Conservation (phyloP, 1,139 yeast genomes). For the Meyerozyma athensensis region DNA sequence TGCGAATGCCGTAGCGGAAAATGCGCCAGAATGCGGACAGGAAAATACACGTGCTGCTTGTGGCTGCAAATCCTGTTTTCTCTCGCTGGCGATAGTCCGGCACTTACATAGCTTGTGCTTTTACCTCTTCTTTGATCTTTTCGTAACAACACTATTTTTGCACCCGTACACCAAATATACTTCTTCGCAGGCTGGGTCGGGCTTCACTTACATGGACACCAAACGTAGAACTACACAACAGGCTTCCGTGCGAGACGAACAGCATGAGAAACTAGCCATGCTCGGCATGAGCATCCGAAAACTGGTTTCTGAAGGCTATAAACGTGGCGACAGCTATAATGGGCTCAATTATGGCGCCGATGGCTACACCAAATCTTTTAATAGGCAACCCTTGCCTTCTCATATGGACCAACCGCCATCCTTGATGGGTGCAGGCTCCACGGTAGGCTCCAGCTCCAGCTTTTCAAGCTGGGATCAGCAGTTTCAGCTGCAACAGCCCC, state of each 20-base stretch:
- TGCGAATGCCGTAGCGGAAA: slow-evolving; percentile 3
- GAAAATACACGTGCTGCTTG: too few relatives aligned
- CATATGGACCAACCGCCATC: slow-evolving; percentile 37
- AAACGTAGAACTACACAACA: slow-evolving; percentile 20
- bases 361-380: slow-evolving; percentile 9
- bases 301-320: slow-evolving; percentile 61
- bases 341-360: slow-evolving; percentile 7
- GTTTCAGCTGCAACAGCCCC: slow-evolving; percentile 11
- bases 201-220: slow-evolving; percentile 8
- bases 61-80: too few relatives aligned
- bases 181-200: too few relatives aligned
- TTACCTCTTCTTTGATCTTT: too few relatives aligned
- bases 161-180: too few relatives aligned
- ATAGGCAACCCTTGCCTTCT: slow-evolving; percentile 53
- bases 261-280: slow-evolving; percentile 38
- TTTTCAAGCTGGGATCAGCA: slow-evolving; percentile 46
- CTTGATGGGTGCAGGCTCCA: slow-evolving; percentile 36
- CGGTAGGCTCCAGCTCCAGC: slow-evolving; percentile 38
- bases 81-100: too few relatives aligned
- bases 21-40: background rate
- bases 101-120: too few relatives aligned
- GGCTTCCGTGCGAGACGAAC: slow-evolving; percentile 15
- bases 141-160: too few relatives aligned
- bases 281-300: slow-evolving; percentile 71
- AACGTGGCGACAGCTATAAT: slow-evolving; percentile 10